Base-by-base conservation (phyloP, 176 grass and related monocot genomes). In the Ananas comosus region DNA sequence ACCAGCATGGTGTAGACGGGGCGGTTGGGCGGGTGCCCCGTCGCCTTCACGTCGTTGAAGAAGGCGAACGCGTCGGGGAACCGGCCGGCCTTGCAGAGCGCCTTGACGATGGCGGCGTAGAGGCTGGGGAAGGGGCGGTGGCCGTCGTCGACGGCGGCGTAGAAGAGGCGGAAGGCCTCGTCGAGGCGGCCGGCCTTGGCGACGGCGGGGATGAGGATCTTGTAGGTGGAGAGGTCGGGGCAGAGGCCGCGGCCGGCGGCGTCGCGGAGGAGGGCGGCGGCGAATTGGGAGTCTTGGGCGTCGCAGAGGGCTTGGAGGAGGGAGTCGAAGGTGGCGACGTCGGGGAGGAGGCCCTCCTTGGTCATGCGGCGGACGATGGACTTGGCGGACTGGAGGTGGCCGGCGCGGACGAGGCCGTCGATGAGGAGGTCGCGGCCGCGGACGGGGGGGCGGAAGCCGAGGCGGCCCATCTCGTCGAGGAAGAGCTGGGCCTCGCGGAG, bases 1-100 rank as follows among this genome's bases (percentile, higher is more conserved):
- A 97, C 82, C 79, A 97, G 83, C 94, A 97, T 97, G 18, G 83
- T 88, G 78, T 90, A 92, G 9, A 97, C 89, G 13, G 94, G 89
- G n/a, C 89, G 83, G 76, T 90, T 90, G 0, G 89, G 81, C 0
- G 79, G 79, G 61, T 92, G 93, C 2, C 82, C 82, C 67, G 89
- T 87, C 3, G 65, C 72, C 75, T 88, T 97, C 86, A 90, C 86
- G 72, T 92, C 93, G n/a, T 63, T 79, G 71, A 97, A 97, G 52
- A 92, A 92, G 50, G 73, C 70, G 3, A 87, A 90, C 57, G 93
- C 93, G 75, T 97, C 93, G 2, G 68, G 68, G 13, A 92, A 92
- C 9, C 89, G 81, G 16, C 93, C 89, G 4, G 84, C 86, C 76
- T 85, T 89, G 50, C 88, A 96, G 51, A 96, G 82, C 1, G 86